Conservation (phyloP, 75 land plant species). For the Chamaecyparis obtusa region DNA sequence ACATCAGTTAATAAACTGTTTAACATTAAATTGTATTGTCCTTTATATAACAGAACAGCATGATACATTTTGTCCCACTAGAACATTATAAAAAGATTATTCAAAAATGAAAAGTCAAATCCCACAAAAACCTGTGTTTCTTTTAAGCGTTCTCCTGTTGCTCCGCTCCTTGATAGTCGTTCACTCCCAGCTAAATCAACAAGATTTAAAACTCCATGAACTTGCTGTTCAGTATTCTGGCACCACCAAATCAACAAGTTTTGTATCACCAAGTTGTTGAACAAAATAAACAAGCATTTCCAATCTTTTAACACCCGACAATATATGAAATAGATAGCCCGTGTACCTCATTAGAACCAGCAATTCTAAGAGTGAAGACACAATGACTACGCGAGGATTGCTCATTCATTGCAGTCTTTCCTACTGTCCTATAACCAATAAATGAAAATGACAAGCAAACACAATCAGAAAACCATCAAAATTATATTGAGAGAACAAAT, state of each 20-base stretch:
- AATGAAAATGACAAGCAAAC: neutral
- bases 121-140: constrained; percentile 22
- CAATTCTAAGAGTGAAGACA: constrained; percentile 34
- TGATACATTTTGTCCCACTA: neutral
- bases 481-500: neutral
- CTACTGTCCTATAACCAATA: constrained; percentile 28
- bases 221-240: constrained; percentile 45
- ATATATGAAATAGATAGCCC: neutral
- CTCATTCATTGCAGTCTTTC: constrained; percentile 42
- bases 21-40: neutral
- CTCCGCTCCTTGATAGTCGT: constrained; percentile 47
- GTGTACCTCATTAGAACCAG: constrained; percentile 34
- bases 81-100: neutral
- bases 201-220: constrained; percentile 49
- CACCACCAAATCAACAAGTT: neutral
- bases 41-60: neutral
- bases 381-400: constrained; percentile 41
- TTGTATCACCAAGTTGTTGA: neutral
- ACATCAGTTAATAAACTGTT: neutral
- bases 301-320: neutral
- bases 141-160: constrained; percentile 44
- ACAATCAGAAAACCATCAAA: neutral
- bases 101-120: neutral
- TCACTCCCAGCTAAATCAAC: constrained; percentile 58
- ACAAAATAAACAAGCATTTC: neutral